phyloP scores from a whole-genome alignment of 306 rosid genomes.

The Cajanus cajan region DNA sequence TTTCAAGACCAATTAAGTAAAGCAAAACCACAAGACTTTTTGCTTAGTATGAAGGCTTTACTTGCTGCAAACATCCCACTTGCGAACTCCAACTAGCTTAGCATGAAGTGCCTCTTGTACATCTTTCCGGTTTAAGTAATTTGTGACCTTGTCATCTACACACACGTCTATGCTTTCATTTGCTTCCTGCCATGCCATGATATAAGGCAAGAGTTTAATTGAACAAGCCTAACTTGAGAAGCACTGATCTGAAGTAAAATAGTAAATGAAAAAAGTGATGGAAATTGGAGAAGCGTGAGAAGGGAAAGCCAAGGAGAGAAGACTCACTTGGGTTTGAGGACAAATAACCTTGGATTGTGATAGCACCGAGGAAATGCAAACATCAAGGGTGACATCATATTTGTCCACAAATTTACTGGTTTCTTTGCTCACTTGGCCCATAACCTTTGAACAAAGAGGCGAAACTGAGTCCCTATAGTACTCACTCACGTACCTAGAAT shows the following conservation, averaged over 20 bases:
- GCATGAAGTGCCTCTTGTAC: constrained; percentile 85
- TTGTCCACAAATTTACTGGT: constrained; percentile 80
- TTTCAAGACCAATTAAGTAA: neutral
- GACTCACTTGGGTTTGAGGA: constrained; percentile 54
- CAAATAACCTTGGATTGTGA: constrained; percentile 58
- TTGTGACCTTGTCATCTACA: constrained; percentile 87
- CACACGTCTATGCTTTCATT: constrained; percentile 80
- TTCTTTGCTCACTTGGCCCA: constrained; percentile 65
- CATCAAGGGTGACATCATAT: constrained; percentile 78
- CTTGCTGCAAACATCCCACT: constrained; percentile 95
- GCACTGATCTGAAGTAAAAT: neutral
- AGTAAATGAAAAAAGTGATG: neutral
- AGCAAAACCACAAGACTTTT: neutral
- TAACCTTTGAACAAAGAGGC: constrained; percentile 52
- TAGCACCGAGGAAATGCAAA: constrained; percentile 66
- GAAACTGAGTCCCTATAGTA: constrained; percentile 49
- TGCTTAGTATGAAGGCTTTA: constrained; percentile 32
- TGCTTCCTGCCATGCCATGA: constrained; percentile 52
- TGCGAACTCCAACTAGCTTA: constrained; percentile 76
- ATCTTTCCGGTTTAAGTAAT: constrained; percentile 79
- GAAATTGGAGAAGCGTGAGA: neutral
- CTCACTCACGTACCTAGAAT: constrained; percentile 49
- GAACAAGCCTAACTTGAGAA: constrained; percentile 20
- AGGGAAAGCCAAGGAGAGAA: neutral
- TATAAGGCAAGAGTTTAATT: neutral